Evolutionary conservation across 768 basidiomycete genomes (phyloP), one percentile per base, ranked within the genome.

Genomic region (Collybia mongolica): DNA sequence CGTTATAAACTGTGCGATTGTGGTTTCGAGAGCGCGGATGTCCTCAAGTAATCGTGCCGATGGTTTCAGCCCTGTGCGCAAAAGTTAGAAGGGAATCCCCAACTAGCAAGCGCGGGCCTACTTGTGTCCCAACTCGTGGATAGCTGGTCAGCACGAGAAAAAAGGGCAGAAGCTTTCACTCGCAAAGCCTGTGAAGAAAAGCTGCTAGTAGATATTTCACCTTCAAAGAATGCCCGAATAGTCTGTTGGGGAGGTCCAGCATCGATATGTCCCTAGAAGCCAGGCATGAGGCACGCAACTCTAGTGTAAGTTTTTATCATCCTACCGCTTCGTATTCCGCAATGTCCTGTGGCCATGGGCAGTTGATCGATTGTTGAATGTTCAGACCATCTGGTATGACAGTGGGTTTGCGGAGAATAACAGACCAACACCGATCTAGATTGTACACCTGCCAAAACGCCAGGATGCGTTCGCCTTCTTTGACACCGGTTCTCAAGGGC

Each of bases 371-470:
- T 39, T 80, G 72, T 56, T 72, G 77, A 9, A 77, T 70, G 48
- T 81, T 76, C 29, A 75, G 71, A 43, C 80, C 79, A 55, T 91
- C 88, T 14, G 82, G 79, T 37, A 91, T 81, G 37, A 82, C 72
- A 8, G 74, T 70, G 4, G 88, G 86, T 53, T 84, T 84, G 24
- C 81, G 83, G 5, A 90, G 75, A 8, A 82, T 79, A 5, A 85
- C 82, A 18, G 88, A 88, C 87, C 88, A 90, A 60, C 87, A 89
- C 24, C 84, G 80, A 65, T 93, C 90, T 55, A 91, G 72, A 58
- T 82, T 81, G 66, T 83, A 93, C 9, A 88, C 86, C 61, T 90
- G 87, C 90, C 90, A 93, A 58, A 93, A 93, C 0, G 88, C 77
- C 35, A 84, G 65, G 49, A 90, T 83, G 37, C 86, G 75, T 61